A percentile compares a stretch with the other conserved stretches of the same genome.
These are phyloP conservation scores for Vigna mungo DNA, from an alignment of 306 rosid genomes.

Conservation along the genomic window DNA sequence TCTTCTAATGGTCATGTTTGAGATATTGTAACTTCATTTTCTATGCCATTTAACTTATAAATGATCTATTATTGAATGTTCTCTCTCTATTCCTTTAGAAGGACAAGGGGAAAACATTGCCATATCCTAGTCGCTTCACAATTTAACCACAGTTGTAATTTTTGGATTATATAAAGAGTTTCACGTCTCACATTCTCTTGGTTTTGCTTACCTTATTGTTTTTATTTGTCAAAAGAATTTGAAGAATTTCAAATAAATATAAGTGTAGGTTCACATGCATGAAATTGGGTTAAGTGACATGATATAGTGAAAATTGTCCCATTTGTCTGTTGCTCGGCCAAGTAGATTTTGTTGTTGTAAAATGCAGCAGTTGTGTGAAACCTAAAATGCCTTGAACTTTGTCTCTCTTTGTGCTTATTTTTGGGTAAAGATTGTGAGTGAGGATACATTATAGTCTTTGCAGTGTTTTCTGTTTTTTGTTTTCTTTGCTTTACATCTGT, in stretches of 20 bases:
- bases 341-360: no score
- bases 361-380: no score
- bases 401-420: not conserved
- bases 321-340: not conserved
- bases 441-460: not conserved
- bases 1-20: not conserved
- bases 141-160: not conserved
- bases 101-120: not conserved
- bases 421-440: not conserved
- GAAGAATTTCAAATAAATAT: not conserved
- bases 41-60: not conserved
- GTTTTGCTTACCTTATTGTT: not conserved
- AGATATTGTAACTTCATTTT: not conserved
- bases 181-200: not conserved
- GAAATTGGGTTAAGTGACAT: not conserved
- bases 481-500: not conserved
- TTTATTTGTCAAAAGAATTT: not conserved
- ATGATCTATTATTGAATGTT: not conserved
- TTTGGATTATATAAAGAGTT: not conserved
- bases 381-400: not conserved
- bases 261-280: not conserved
- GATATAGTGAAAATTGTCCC: not conserved
- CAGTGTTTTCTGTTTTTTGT: not conserved
- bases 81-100: not conserved
- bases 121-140: not conserved